Evolutionary conservation across 345 rosid genomes (phyloP), one percentile per base, ranked within the genome.

Genomic region (Citropsis articulata): DNA sequence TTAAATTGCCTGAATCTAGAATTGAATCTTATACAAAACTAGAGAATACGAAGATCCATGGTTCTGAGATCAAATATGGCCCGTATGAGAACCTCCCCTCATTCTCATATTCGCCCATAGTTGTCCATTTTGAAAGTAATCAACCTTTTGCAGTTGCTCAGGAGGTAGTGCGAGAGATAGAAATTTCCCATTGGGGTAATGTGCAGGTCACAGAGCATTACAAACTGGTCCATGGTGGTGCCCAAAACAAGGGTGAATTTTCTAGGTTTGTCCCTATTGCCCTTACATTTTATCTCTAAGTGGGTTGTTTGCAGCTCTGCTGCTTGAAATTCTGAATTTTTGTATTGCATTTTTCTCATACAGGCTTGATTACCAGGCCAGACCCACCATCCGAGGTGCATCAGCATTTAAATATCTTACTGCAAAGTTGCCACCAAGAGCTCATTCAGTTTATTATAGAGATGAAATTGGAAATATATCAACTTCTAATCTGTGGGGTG

Each of bases 391-490:
- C 67, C 76, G 82, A 69, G 98, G 97, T 56, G 93, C 88, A 81
- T 85, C 98, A 75, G 94, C 98, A 78, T 83, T 94, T 71, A 90
- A 77, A 82, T 82, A 86, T 85, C 91, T 97, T 79, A 82, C 87
- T 78, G 98, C 96, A 21, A 86, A 83, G 76, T 87, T 97, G 90
- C 99, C 99, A 57, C 96, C 98, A 6, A 90, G 96, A 79, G 91
- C 98, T 63, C 98, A 91, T 84, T 97, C 99, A 66, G 86, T 94
- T 77, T 94, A 93, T 75, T 97, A 92, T 78, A 86, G 98, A 80
- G 98, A 97, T 87, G 98, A 90, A 79, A 93, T 93, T 85, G 99
- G 99, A 77, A 97, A 97, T 85, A 94, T 97, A 87, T 97, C 99
- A 50, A 97, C 98, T n/a, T 94, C 99, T 85, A 83, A 85, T 83